Evolutionary conservation across 345 rosid species (phyloP), one percentile per base, ranked within the genome.

Genomic region (Boechera stricta): DNA sequence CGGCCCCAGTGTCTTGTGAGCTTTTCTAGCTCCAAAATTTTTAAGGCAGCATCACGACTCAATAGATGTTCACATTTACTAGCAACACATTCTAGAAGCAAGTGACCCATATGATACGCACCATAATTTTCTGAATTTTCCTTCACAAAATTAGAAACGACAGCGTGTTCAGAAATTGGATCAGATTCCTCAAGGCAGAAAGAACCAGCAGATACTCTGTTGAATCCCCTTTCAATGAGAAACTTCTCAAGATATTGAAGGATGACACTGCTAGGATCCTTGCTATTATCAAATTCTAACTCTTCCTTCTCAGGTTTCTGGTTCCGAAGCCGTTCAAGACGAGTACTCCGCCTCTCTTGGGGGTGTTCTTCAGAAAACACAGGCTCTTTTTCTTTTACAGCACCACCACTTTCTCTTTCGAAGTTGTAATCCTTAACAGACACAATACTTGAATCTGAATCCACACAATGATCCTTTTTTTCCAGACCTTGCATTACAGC

Each of bases 261-360:
- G 41, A 89, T 94, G 31, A 73, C 77, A 84, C 85, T 87, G 42
- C 86, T 90, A 49, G 79, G 81, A 77, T 90, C 93, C 83, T 90
- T 89, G 65, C 81, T 79, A 5, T 65, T 67, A 76, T 85, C 83
- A 83, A 77, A 89, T 78, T 86, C 98, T 69, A 77, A 55, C 73
- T 88, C 97, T 80, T 86, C 99, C 86, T 95, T 95, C 64, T 82
- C 96, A 5, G 98, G 96, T 85, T 91, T 95, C 82, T 94, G 99
- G 83, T 89, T 90, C 76, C 98, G 85, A 75, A 90, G 92, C 83
- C 91, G 90, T 81, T 88, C 97, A 79, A 93, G 98, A 77, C 99
- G 97, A 80, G 90, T 89, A 82, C 99, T 95, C 64, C 98, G 86
- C 77, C 99, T 92, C 85, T 92, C 99, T 77, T 90, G 90, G 60